Evolutionary conservation across 169 alveolate species (phyloP).

Genomic region (Plasmodium gallinaceum): DNA sequence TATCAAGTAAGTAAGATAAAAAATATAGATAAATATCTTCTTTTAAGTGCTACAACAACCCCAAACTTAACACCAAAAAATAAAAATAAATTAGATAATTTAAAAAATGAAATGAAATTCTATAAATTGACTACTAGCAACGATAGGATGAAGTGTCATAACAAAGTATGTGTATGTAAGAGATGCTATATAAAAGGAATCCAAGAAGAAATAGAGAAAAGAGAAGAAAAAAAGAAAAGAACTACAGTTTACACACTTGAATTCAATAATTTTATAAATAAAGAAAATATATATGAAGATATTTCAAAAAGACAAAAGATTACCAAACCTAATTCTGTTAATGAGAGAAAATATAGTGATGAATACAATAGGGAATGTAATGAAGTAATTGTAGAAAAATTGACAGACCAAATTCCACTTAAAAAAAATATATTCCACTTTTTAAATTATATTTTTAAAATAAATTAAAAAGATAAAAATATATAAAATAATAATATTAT

Average conservation of each 20-base stretch:
- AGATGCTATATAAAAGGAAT: conserved; percentile 42
- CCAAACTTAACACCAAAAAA: background rate
- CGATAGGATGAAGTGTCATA: background rate
- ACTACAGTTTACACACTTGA: conserved; percentile 66
- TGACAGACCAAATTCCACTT: conserved; percentile 14
- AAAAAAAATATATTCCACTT: conserved; percentile 44
- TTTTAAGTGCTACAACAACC: conserved; percentile 4
- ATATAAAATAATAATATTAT: background rate
- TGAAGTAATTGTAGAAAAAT: background rate
- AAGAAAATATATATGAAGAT: conserved; percentile 4
- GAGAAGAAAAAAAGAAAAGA: conserved; percentile 33
- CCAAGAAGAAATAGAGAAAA: conserved; percentile 23
- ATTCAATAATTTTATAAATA: conserved; percentile 29
- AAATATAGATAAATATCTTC: conserved; percentile 24
- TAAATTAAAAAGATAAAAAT: conserved; percentile 19
- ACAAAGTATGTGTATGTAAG: conserved; percentile 33
- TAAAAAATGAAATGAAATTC: conserved; percentile 14
- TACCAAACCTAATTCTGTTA: background rate
- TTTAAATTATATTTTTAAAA: conserved; percentile 40
- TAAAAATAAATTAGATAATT: background rate
- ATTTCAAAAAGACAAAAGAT: background rate
- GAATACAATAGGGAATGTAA: background rate
- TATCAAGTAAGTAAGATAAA: conserved; percentile 7
- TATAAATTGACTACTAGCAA: background rate
- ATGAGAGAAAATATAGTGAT: background rate